A percentile compares a stretch with the other conserved stretches of the same genome.
These are phyloP conservation scores for Argentina anserina DNA, from an alignment of 306 rosid genomes.

Conservation along the genomic window DNA sequence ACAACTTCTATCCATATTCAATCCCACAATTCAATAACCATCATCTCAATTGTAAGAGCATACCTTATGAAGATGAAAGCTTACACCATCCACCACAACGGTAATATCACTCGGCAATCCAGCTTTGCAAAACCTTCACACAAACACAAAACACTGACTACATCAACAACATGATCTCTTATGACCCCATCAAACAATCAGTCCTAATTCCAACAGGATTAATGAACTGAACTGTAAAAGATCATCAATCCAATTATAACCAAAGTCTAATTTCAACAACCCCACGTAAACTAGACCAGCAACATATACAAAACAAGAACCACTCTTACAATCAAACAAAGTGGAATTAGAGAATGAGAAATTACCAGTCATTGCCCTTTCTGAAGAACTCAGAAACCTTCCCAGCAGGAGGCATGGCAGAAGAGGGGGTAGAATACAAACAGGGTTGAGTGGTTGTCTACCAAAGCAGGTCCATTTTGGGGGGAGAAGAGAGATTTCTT, in stretches of 20 bases:
- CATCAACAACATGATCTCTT: slow-evolving; percentile 4
- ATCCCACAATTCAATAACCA: not conserved
- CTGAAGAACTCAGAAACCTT: slow-evolving; percentile 72
- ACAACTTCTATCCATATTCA: not conserved
- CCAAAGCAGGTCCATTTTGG: slow-evolving; percentile 34
- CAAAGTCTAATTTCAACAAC: slow-evolving; percentile 11
- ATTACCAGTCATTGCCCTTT: slow-evolving; percentile 79
- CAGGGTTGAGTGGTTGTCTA: slow-evolving; percentile 24
- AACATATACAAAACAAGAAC: not conserved
- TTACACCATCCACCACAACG: slow-evolving; percentile 50
- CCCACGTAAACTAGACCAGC: not conserved
- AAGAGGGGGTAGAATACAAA: slow-evolving; percentile 21
- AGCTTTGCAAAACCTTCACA: slow-evolving; percentile 60
- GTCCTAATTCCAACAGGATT: not conserved
- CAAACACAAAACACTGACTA: slow-evolving; percentile 15
- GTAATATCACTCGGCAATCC: slow-evolving; percentile 70
- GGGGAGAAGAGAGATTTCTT: slow-evolving; percentile 24
- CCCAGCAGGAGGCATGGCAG: slow-evolving; percentile 69
- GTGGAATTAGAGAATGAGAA: not conserved
- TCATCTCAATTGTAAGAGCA: not conserved
- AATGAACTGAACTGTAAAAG: not conserved
- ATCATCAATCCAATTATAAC: slow-evolving; percentile 1
- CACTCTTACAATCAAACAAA: not conserved
- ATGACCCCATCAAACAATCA: not conserved
- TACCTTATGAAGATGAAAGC: slow-evolving; percentile 90